Percentiles rank a stretch among this genome's conserved stretches.
Conservation (phyloP, 1,284 basidiomycete genomes). For the Coniferiporia sulphurascens region DNA sequence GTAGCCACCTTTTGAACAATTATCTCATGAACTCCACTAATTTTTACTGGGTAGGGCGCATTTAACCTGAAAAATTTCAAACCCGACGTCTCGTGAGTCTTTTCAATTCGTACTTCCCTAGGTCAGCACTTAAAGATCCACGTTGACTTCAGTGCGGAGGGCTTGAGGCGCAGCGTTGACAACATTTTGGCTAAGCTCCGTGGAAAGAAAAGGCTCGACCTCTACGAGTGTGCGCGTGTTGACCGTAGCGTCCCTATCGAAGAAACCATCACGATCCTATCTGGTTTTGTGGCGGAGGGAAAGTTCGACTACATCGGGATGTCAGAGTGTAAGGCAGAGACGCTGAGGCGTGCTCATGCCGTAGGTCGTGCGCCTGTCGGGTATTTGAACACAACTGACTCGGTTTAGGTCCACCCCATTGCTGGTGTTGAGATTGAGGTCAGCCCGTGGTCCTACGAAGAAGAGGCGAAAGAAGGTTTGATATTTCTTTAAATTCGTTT, state of each 20-base stretch:
- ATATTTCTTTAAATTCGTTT: not conserved
- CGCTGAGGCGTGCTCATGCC: slow-evolving; percentile 39
- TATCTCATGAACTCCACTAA: not conserved
- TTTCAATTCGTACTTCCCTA: not conserved
- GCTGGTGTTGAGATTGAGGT: slow-evolving; percentile 51
- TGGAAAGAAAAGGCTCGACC: slow-evolving; percentile 39
- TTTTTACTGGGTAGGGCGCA: slow-evolving; percentile 36
- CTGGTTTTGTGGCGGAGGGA: slow-evolving; percentile 33
- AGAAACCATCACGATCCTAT: slow-evolving; percentile 28
- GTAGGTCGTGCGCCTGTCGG: slow-evolving; percentile 22
- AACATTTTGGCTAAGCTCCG: slow-evolving; percentile 35
- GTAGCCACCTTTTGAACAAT: slow-evolving; percentile 18
- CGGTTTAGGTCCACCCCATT: slow-evolving; percentile 41
- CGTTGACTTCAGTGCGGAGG: slow-evolving; percentile 30
- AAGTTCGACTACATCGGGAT: slow-evolving; percentile 44
- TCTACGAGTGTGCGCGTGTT: slow-evolving; percentile 37
- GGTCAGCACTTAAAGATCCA: not conserved
- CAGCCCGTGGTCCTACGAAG: slow-evolving; percentile 45
- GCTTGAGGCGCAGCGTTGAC: slow-evolving; percentile 37
- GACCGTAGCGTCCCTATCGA: slow-evolving; percentile 33
- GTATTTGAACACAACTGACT: not conserved
- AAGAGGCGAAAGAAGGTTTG: slow-evolving; percentile 36
- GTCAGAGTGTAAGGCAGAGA: slow-evolving; percentile 43
- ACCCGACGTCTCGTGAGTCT: slow-evolving; percentile 29
- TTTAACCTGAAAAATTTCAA: slow-evolving; percentile 16